Evolutionary conservation across 495 filamentous ascomycete species (phyloP).

Genomic region (Gamarada debralockiae): DNA sequence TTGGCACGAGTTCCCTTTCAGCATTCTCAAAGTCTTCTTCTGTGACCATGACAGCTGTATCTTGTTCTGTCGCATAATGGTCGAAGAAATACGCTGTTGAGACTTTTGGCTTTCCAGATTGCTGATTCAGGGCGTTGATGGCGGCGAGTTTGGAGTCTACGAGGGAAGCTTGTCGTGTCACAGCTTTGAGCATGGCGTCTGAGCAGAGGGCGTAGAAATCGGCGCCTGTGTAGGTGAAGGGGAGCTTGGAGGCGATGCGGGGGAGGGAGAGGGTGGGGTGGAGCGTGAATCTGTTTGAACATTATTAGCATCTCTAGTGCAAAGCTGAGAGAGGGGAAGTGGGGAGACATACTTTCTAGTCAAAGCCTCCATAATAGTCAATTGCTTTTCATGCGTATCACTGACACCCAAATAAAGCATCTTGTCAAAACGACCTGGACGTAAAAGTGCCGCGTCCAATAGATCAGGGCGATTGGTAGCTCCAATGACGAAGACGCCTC

Average conservation of each 20-base stretch:
- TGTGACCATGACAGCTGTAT: conserved; percentile 79
- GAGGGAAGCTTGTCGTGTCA: conserved; percentile 79
- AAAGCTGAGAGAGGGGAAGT: neutral
- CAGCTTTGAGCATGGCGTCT: conserved; percentile 97
- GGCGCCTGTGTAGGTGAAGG: conserved; percentile 95
- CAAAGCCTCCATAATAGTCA: conserved; percentile 88
- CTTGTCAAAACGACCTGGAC: conserved; percentile 95
- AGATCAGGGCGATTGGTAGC: conserved; percentile 95
- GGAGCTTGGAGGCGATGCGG: conserved; percentile 70
- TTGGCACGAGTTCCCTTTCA: conserved; percentile 80
- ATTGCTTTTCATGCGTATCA: conserved; percentile 95
- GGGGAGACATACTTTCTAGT: conserved; percentile 72
- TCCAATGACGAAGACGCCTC: conserved; percentile 95
- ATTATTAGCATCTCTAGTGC: conserved; percentile 17
- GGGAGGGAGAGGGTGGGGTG: conserved; percentile 69
- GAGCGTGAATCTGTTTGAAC: conserved; percentile 69
- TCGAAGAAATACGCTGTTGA: conserved; percentile 94
- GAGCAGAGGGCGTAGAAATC: conserved; percentile 96
- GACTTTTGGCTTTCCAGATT: conserved; percentile 34
- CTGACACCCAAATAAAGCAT: conserved; percentile 97
- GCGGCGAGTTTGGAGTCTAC: conserved; percentile 81
- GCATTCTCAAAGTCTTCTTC: conserved; percentile 84
- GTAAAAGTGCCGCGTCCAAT: conserved; percentile 83
- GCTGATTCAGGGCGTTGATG: conserved; percentile 37
- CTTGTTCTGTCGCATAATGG: conserved; percentile 76